Evolutionary conservation across 768 basidiomycete species (phyloP).

Genomic region (Hydnomerulius pinastri): DNA sequence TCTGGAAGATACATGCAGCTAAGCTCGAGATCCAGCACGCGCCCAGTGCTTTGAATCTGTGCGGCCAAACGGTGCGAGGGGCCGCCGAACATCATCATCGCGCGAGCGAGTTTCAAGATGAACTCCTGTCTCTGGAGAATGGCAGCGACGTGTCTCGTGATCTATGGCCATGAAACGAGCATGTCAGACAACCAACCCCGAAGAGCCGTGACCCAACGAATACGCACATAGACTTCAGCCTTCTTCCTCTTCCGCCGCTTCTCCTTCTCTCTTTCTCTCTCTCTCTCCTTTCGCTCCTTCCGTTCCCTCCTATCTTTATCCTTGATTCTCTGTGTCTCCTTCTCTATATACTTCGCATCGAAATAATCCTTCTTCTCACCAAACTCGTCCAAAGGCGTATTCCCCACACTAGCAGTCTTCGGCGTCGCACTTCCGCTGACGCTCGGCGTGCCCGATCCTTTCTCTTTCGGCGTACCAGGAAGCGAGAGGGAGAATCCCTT

Average conservation of each 20-base stretch:
- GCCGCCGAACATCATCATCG: conserved; percentile 90
- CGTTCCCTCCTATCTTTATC: conserved; percentile 38
- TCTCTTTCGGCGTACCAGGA: conserved; percentile 11
- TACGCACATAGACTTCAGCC: conserved; percentile 73
- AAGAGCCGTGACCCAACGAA: background rate
- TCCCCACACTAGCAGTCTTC: conserved; percentile 14
- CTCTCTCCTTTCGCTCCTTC: conserved; percentile 41
- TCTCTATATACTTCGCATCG: conserved; percentile 30
- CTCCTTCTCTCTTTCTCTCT: conserved; percentile 33
- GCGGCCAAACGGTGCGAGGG: conserved; percentile 82
- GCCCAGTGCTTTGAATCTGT: conserved; percentile 77
- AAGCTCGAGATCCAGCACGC: conserved; percentile 73
- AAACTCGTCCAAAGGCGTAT: conserved; percentile 20
- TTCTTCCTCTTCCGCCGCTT: conserved; percentile 61
- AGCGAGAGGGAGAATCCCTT: conserved; percentile 10
- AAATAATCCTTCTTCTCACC: conserved; percentile 31
- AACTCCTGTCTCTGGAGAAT: conserved; percentile 84
- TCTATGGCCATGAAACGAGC: conserved; percentile 42
- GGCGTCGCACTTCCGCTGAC: conserved; percentile 23
- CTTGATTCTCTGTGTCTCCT: conserved; percentile 19
- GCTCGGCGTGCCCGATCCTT: conserved; percentile 5
- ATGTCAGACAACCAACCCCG: background rate
- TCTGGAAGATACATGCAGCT: conserved; percentile 76
- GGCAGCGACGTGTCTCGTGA: conserved; percentile 81
- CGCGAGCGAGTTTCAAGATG: conserved; percentile 77